phyloP scores from a whole-genome alignment of 202 grass and related monocot species.

The Tripidium arundinaceum region DNA sequence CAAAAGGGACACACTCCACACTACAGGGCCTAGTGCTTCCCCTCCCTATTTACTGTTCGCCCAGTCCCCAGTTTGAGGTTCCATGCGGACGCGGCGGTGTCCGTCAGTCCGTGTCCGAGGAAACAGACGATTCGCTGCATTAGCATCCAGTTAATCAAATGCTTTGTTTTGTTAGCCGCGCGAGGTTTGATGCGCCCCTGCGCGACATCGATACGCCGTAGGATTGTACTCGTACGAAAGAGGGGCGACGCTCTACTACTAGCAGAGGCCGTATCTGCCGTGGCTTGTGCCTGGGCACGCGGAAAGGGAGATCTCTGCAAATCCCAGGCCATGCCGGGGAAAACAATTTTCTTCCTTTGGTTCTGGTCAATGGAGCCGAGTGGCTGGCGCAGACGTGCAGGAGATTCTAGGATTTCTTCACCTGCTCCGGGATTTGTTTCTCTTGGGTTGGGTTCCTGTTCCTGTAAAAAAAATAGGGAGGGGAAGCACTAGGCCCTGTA shows the following conservation, averaged over 20 bases:
- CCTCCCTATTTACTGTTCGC: too few species aligned
- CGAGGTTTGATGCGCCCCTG: too few species aligned
- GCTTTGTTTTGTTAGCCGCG: too few species aligned
- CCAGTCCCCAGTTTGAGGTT: too few species aligned
- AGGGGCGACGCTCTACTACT: too few species aligned
- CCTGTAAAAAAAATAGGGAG: not conserved
- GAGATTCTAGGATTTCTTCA: not conserved
- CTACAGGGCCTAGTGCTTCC: not conserved
- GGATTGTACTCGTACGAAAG: too few species aligned
- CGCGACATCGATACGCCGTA: too few species aligned
- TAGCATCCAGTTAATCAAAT: too few species aligned
- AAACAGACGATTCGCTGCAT: too few species aligned
- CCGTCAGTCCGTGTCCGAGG: too few species aligned
- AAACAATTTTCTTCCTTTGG: not conserved
- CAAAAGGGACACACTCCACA: slow-evolving; percentile 20
- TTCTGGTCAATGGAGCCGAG: not conserved
- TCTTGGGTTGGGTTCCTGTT: not conserved
- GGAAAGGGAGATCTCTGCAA: slow-evolving; percentile 26
- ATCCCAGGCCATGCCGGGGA: slow-evolving; percentile 41
- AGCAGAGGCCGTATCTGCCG: not conserved
- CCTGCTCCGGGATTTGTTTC: not conserved
- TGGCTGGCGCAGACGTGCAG: not conserved
- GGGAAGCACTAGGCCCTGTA: not conserved
- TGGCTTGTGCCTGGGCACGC: not conserved
- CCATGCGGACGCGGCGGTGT: too few species aligned